Percentiles rank a stretch among this genome's conserved stretches.
Conservation (phyloP, 1,139 yeast species). For the Keqinozyma sinolaborantium region DNA sequence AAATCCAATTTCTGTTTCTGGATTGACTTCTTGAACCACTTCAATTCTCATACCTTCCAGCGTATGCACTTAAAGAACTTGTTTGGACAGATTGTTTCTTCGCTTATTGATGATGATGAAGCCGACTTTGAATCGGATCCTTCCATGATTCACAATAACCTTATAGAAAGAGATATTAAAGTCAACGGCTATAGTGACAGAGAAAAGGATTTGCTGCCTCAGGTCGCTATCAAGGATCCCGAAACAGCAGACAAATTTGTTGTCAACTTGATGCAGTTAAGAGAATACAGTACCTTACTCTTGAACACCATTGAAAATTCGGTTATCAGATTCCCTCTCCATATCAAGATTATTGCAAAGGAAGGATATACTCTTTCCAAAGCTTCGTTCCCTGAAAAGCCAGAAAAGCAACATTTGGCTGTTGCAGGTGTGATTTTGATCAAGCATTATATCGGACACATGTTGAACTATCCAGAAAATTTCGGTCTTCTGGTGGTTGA, state of each 20-base stretch:
- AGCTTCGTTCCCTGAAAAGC: constrained; percentile 47
- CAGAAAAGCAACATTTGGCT: constrained; percentile 54
- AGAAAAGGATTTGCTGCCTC: constrained; percentile 41
- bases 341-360: constrained; percentile 45
- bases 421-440: constrained; percentile 69
- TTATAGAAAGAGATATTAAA: constrained; percentile 47
- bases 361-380: constrained; percentile 32
- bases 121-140: constrained; percentile 83
- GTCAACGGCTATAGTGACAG: constrained; percentile 36
- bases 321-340: constrained; percentile 54
- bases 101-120: constrained; percentile 53
- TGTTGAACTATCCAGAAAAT: constrained; percentile 66
- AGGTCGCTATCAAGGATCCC: constrained; percentile 74
- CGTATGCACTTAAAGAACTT: constrained; percentile 51
- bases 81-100: constrained; percentile 48
- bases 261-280: constrained; percentile 64
- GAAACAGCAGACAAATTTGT: constrained; percentile 70
- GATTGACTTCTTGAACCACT: constrained; percentile 50
- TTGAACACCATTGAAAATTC: constrained; percentile 37
- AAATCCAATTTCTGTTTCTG: constrained; percentile 35
- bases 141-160: constrained; percentile 47
- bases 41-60: constrained; percentile 60
- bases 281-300: constrained; percentile 67
- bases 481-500: constrained; percentile 43
- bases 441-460: constrained; percentile 60